phyloP scores from a whole-genome alignment of 2,329 filamentous ascomycete genomes.

The Arthrobotrys sinensis region DNA sequence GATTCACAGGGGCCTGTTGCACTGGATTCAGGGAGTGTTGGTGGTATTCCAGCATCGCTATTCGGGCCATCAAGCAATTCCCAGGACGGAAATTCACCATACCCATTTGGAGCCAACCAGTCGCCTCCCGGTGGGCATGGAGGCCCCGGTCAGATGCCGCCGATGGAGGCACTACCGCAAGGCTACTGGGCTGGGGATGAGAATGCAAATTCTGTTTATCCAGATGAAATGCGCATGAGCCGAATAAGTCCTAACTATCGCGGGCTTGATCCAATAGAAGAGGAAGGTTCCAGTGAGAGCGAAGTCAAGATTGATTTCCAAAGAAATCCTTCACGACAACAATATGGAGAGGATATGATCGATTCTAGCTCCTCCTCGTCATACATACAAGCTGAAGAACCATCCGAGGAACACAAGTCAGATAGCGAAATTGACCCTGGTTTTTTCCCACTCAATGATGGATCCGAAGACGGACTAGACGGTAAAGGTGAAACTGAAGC shows the following conservation, averaged over 20 bases:
- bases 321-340: background rate
- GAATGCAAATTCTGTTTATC: background rate
- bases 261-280: background rate
- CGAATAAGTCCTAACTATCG: background rate
- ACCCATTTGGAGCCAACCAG: slow-evolving; percentile 11
- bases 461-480: background rate
- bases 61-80: slow-evolving; percentile 4
- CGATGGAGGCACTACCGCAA: background rate
- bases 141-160: background rate
- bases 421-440: background rate
- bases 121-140: background rate
- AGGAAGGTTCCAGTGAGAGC: background rate
- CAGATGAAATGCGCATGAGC: background rate
- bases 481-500: background rate
- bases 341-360: background rate
- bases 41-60: slow-evolving; percentile 1
- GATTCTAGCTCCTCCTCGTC: background rate
- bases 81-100: background rate
- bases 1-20: background rate
- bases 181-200: background rate
- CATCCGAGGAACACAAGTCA: background rate
- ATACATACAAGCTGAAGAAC: background rate
- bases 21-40: background rate
- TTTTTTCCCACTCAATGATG: no score
- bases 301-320: background rate